Conservation (phyloP, 2,329 filamentous ascomycete species). For the Pseudogymnoascus sp. region DNA sequence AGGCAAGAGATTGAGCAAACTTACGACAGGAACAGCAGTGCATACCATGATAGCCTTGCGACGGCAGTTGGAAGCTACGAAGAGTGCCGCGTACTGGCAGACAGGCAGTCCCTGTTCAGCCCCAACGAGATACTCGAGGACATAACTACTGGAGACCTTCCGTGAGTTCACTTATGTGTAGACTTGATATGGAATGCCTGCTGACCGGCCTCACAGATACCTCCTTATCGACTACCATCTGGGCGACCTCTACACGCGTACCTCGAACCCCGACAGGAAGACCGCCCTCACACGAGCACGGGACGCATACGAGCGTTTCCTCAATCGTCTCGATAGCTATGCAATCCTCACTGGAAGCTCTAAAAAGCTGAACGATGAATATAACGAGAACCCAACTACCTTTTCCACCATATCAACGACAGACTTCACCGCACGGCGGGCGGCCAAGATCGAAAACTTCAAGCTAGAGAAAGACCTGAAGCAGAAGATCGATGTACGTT, state of each 20-base stretch:
- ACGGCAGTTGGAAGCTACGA: constrained; percentile 63
- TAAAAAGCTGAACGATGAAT: constrained; percentile 61
- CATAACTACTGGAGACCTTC: constrained; percentile 72
- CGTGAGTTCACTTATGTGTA: constrained; percentile 40
- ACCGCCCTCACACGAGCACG: constrained; percentile 55
- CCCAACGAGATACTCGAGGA: constrained; percentile 86
- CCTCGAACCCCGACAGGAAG: constrained; percentile 56
- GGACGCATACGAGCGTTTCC: constrained; percentile 67
- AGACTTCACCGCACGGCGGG: constrained; percentile 60
- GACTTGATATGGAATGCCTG: not conserved
- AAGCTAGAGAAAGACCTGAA: constrained; percentile 79
- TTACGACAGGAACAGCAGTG: constrained; percentile 55
- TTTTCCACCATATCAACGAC: constrained; percentile 65
- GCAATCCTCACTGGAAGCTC: constrained; percentile 59
- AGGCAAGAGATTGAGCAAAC: constrained; percentile 51
- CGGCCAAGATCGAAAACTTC: constrained; percentile 80
- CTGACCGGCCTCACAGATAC: constrained; percentile 43
- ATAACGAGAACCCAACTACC: constrained; percentile 59
- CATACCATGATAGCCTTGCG: constrained; percentile 60
- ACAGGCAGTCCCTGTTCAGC: constrained; percentile 75
- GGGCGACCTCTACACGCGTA: constrained; percentile 69
- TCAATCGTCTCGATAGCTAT: constrained; percentile 72
- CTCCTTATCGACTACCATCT: constrained; percentile 70
- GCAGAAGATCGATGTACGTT: constrained; percentile 63
- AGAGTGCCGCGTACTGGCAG: constrained; percentile 61